Evolutionary conservation across 768 basidiomycete genomes (phyloP).

Genomic region (Podaxis sp.): DNA sequence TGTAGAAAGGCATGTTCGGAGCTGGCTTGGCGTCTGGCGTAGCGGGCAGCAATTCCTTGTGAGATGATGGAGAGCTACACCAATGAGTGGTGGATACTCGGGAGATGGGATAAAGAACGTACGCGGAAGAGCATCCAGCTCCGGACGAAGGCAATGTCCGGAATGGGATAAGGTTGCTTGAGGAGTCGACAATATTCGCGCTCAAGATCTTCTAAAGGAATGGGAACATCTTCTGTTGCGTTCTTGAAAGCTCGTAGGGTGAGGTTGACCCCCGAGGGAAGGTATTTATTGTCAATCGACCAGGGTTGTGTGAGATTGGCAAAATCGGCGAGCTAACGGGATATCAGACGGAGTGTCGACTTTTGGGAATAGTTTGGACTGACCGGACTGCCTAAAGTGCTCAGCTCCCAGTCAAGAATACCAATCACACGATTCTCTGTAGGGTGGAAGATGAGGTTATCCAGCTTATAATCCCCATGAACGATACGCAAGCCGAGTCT

Average conservation of each 20-base stretch:
- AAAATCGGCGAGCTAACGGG: conserved; percentile 74
- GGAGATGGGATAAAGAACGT: conserved; percentile 24
- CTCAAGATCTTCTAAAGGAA: conserved; percentile 72
- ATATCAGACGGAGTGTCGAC: conserved; percentile 5
- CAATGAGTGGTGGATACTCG: neutral
- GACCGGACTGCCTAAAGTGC: conserved; percentile 90
- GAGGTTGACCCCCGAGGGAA: conserved; percentile 29
- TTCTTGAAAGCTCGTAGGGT: conserved; percentile 65
- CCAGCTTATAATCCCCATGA: conserved; percentile 98
- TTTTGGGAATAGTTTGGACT: conserved; percentile 24
- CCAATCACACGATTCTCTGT: conserved; percentile 92
- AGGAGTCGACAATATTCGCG: conserved; percentile 75
- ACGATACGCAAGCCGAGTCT: conserved; percentile 82
- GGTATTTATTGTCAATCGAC: conserved; percentile 49
- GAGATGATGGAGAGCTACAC: conserved; percentile 69
- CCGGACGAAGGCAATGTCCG: conserved; percentile 74
- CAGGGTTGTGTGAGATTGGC: conserved; percentile 89
- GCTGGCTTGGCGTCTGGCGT: conserved; percentile 84
- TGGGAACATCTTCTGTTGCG: conserved; percentile 51
- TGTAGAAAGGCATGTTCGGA: conserved; percentile 69
- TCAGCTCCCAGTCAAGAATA: conserved; percentile 97
- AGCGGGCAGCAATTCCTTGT: conserved; percentile 89
- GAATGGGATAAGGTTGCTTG: conserved; percentile 69
- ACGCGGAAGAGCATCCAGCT: conserved; percentile 89
- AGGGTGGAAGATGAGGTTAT: conserved; percentile 94